Evolutionary conservation across 2,329 filamentous ascomycete species (phyloP), one percentile per base, ranked within the genome.

Genomic region (Paraphoma sp.): DNA sequence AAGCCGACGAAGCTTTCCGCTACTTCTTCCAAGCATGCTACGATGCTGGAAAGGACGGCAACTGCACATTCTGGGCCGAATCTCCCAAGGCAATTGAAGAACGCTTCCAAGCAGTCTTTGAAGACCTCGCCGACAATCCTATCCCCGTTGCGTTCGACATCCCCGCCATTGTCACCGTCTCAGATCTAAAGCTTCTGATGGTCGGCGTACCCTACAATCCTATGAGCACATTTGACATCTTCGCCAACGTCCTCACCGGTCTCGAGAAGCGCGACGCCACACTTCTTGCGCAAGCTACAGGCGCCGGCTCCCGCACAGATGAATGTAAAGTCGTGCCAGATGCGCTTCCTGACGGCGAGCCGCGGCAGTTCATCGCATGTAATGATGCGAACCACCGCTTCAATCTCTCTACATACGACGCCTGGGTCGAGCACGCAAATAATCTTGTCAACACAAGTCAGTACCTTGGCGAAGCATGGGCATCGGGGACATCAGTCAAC

Each of bases 401-500:
- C 48, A 60, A 61, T 42, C 46, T 65, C 38, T 53, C 50, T 12
- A 53, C 49, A 11, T 47, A 53, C 16, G 51, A 57, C 2, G 16
- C 31, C 4, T 65, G 33, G 23, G 36, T 38, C 1, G 43, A 48
- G 4, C 56, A 61, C 40, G 53, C 52, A 12, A 41, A 57, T 3
- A 8, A 10, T 4, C 41, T 53, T 1, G 33, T 54, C 55, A 31
- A 57, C 2, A 29, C 43, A 16, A 54, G 45, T 16, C 16, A 56
- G 12, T 65, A 59, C 41, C 23, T 62, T 1, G 62, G 62, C 40
- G 62, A 65, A 46, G 14, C 28, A 5, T 61, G 55, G 60, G 62
- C 59, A 30, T 23, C 60, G 6, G 48, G 17, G n/a, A 56, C 52
- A 17, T 16, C 53, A 3, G 40, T 59, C 31, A 44, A 23, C 11